phyloP scores from a whole-genome alignment of 257 asterid genomes.

The Jacaranda copaia region DNA sequence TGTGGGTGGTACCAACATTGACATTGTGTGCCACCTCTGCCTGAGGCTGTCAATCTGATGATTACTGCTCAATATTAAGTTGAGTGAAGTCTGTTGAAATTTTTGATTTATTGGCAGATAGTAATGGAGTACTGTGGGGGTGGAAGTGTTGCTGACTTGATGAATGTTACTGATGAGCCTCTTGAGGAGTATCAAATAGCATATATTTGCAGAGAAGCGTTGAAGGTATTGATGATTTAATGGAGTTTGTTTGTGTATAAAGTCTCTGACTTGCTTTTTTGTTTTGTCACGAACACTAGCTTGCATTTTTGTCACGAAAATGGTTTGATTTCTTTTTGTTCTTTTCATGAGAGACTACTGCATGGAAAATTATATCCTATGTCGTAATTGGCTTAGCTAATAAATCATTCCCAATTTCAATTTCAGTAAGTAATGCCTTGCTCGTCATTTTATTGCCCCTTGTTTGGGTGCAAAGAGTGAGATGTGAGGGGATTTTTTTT shows the following conservation, averaged over 20 bases:
- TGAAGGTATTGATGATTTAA: slow-evolving; percentile 67
- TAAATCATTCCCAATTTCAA: slow-evolving; percentile 15
- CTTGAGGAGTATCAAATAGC: slow-evolving; percentile 96
- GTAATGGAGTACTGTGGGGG: slow-evolving; percentile 99
- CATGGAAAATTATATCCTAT: background rate
- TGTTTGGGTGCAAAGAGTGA: background rate
- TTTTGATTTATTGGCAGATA: slow-evolving; percentile 70
- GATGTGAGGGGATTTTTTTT: background rate
- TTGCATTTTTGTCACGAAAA: background rate
- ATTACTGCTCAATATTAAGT: slow-evolving; percentile 13
- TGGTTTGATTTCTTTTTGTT: too few species aligned
- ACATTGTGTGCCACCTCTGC: slow-evolving; percentile 4
- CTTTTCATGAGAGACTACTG: slow-evolving; percentile 1
- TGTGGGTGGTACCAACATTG: slow-evolving; percentile 5
- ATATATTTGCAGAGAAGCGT: slow-evolving; percentile 87
- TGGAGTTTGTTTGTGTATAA: slow-evolving; percentile 32
- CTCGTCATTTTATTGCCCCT: background rate
- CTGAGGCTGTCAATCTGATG: slow-evolving; percentile 27
- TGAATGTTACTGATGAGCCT: slow-evolving; percentile 88
- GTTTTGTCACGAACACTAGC: slow-evolving; percentile 18
- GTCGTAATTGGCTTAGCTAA: background rate
- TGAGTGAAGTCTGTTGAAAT: slow-evolving; percentile 31
- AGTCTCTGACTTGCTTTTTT: background rate
- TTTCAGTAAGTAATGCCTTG: slow-evolving; percentile 1
- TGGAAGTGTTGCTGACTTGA: slow-evolving; percentile 98